These are phyloP conservation scores for Trichoderma erinaceum DNA, from an alignment of 495 filamentous ascomycete species.

Conservation along the genomic window DNA sequence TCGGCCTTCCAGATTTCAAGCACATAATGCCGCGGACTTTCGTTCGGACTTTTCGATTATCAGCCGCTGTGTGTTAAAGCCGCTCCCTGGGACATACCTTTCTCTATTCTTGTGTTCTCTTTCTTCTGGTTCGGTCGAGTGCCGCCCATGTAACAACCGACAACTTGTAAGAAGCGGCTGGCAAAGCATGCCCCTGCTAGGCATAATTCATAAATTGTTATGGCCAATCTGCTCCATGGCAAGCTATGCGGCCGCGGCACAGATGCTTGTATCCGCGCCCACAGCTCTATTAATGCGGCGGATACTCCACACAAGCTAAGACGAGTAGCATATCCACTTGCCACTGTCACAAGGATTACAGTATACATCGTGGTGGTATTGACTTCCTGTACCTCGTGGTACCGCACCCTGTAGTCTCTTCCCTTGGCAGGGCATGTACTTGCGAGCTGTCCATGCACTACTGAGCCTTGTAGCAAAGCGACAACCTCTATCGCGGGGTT, in stretches of 20 bases:
- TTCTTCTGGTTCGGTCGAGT: neutral
- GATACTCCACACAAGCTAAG: neutral
- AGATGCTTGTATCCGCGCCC: constrained; percentile 9
- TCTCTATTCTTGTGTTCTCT: neutral
- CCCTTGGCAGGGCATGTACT: constrained; percentile 2
- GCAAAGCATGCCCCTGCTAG: neutral
- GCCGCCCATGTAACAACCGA: neutral
- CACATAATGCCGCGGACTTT: neutral
- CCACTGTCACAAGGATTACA: too few species aligned
- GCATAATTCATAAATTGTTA: neutral
- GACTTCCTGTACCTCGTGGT: too few species aligned
- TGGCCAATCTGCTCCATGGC: neutral
- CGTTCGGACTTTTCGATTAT: neutral
- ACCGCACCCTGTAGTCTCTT: neutral
- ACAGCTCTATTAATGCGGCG: neutral
- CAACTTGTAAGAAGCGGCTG: neutral
- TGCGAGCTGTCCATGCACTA: neutral
- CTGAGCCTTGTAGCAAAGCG: neutral
- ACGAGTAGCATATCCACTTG: neutral
- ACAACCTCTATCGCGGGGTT: constrained; percentile 12
- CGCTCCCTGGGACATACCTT: neutral
- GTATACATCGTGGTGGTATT: too few species aligned
- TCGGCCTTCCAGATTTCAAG: neutral
- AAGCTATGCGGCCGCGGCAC: constrained; percentile 8
- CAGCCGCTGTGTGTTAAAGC: neutral